Evolutionary conservation across 2,329 filamentous ascomycete species (phyloP), one percentile per base, ranked within the genome.

Genomic region (Ophiostoma pallidulum): DNA sequence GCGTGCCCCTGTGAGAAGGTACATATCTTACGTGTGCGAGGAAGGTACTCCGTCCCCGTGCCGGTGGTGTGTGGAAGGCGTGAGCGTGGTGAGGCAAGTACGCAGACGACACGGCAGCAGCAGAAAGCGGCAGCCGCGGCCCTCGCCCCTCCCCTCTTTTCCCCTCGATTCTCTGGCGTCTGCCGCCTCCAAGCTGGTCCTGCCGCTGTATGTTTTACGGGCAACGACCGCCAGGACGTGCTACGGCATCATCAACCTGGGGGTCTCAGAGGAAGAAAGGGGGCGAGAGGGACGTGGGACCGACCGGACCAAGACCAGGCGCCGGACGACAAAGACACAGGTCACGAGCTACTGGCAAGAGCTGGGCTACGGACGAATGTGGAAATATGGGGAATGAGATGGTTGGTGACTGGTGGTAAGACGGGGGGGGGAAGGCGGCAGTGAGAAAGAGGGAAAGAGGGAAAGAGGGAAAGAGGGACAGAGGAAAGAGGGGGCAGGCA

Each of bases 1-100:
- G 12, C 13, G 31, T n/a, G n/a, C n/a, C n/a, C n/a, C n/a, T n/a
- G n/a, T n/a, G n/a, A n/a, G n/a, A n/a, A n/a, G n/a, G n/a, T n/a
- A 24, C n/a, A n/a, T n/a, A n/a, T n/a, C n/a, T n/a, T n/a, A n/a
- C n/a, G 38, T 47, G 41, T 29, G 49, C 29, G 28, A 32, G 38
- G 26, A 35, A 18, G 20, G 14, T 18, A 22, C 32, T 24, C 16
- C n/a, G n/a, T n/a, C n/a, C n/a, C n/a, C n/a, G n/a, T n/a, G n/a
- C n/a, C n/a, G n/a, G n/a, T n/a, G n/a, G n/a, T n/a, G n/a, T n/a
- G n/a, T n/a, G n/a, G n/a, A n/a, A n/a, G n/a, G n/a, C n/a, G n/a
- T n/a, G n/a, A n/a, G n/a, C n/a, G n/a, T n/a, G n/a, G n/a, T n/a
- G n/a, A n/a, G n/a, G n/a, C n/a, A n/a, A n/a, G n/a, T n/a, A n/a